A percentile compares a stretch with the other conserved stretches of the same genome.
These are phyloP conservation scores for Aspergillus tamarii DNA, from an alignment of 2,329 filamentous ascomycete species.

Conservation along the genomic window DNA sequence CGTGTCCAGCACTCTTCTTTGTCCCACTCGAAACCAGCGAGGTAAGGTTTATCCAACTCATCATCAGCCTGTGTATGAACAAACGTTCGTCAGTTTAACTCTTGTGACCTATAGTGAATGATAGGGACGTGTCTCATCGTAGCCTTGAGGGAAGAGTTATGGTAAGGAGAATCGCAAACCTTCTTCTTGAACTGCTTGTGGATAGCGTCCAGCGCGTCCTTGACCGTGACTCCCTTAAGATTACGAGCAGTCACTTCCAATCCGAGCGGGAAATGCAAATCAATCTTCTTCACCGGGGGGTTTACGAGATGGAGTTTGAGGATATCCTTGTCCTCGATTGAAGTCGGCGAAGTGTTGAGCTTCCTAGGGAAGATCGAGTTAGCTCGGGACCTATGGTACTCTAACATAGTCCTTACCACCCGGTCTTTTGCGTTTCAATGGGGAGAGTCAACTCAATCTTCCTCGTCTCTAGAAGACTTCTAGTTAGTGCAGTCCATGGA, in stretches of 20 bases:
- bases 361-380: slow-evolving; percentile 64
- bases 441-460: slow-evolving; percentile 37
- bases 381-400: not conserved
- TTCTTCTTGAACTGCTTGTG: slow-evolving; percentile 97
- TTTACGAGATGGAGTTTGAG: slow-evolving; percentile 79
- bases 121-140: not conserved
- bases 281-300: slow-evolving; percentile 90
- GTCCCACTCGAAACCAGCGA: slow-evolving; percentile 96
- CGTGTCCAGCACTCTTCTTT: slow-evolving; percentile 87
- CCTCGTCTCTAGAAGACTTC: slow-evolving; percentile 29
- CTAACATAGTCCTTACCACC: slow-evolving; percentile 31
- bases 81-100: not conserved
- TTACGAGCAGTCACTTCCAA: slow-evolving; percentile 88
- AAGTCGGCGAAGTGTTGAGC: slow-evolving; percentile 81
- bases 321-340: slow-evolving; percentile 79
- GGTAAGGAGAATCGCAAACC: slow-evolving; percentile 56
- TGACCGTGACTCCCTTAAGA: slow-evolving; percentile 92
- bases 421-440: slow-evolving; percentile 41
- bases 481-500: not conserved
- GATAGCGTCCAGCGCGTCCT: slow-evolving; percentile 93
- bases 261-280: slow-evolving; percentile 86
- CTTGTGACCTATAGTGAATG: not conserved
- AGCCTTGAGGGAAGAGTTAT: not conserved
- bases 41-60: slow-evolving; percentile 83
- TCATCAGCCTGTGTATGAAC: slow-evolving; percentile 71